Evolutionary conservation across 805 yeast genomes (phyloP).

Genomic region (Pichia nanzhaoensis): DNA sequence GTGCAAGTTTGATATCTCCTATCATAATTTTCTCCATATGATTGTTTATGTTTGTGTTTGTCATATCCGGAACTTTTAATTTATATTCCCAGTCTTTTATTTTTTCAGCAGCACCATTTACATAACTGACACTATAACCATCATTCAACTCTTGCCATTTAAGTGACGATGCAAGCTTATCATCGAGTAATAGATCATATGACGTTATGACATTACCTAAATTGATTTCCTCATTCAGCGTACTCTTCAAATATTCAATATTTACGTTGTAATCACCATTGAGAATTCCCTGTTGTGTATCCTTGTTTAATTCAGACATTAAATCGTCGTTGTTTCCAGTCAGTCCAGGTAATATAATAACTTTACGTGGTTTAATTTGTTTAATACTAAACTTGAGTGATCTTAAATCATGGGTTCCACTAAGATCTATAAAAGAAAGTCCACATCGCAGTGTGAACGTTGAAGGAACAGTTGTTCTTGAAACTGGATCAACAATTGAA

Average conservation of each 20-base stretch:
- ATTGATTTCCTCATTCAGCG: conserved; percentile 35
- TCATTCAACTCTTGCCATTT: conserved; percentile 84
- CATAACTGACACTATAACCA: conserved; percentile 75
- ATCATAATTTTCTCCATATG: conserved; percentile 30
- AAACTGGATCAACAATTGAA: conserved; percentile 21
- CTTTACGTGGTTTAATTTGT: conserved; percentile 67
- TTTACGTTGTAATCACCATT: conserved; percentile 17
- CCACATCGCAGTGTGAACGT: conserved; percentile 55
- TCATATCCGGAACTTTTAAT: not conserved
- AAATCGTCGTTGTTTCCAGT: conserved; percentile 20
- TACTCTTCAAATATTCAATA: conserved; percentile 27
- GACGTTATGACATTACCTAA: conserved; percentile 48
- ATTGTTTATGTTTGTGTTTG: conserved; percentile 7
- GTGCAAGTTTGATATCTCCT: conserved; percentile 84
- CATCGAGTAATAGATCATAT: conserved; percentile 63
- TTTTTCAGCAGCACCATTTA: conserved; percentile 53
- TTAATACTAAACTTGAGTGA: conserved; percentile 76
- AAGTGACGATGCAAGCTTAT: conserved; percentile 49
- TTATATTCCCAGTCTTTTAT: conserved; percentile 14
- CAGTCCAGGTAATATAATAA: conserved; percentile 40
- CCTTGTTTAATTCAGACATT: conserved; percentile 18
- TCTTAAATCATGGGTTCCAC: conserved; percentile 78
- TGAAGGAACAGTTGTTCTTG: conserved; percentile 8
- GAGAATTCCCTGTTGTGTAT: conserved; percentile 14
- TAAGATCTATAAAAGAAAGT: conserved; percentile 67